Base-by-base conservation (phyloP, 176 grass and related monocot species). In the Tillandsia leiboldiana region DNA sequence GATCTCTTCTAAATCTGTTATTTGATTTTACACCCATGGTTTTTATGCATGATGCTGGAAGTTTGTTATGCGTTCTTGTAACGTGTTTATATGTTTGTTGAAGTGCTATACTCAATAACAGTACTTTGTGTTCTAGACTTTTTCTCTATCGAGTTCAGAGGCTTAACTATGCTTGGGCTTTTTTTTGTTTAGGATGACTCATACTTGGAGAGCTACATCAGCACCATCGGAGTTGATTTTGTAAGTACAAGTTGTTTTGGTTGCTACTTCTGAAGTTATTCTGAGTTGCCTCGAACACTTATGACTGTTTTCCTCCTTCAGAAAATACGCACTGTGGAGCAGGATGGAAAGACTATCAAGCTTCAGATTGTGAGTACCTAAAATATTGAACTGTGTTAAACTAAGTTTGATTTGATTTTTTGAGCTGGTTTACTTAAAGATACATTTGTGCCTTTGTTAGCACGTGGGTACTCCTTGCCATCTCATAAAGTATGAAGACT, bases 281-380 rank as follows among this genome's bases (percentile, higher is more conserved):
- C 13, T 58, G 7, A 3, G 42, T 14, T 12, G 51, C 15, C 12
- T 9, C 33, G 15, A 47, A 22, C 57, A 9, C 28, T 28, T 53
- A 27, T 56, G n/a, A 53, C 7, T 57, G 13, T 54, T 53, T 6
- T n/a, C 8, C 58, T 10, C 50, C 24, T 28, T 26, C 58, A 73
- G 72, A 73, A 73, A 73, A 73, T 73, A 26, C 72, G 72, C 47
- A 73, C 72, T 0, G 72, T 73, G 2, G 72, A 73, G 72, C 72
- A 73, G 56, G 72, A 73, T 17, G 72, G 72, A 22, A 73, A 73
- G 58, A 73, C 58, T 1, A 73, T 73, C 13, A 73, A 73, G 48
- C 72, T 73, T 51, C 72, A 73, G 64, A 73, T 73, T 51, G 72
- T 73, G 47, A 73, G 72, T 50, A 29, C 56, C 14, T 71, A 33